Conservation (phyloP, 208 protist genomes). For the Leishmania amazonensis region DNA sequence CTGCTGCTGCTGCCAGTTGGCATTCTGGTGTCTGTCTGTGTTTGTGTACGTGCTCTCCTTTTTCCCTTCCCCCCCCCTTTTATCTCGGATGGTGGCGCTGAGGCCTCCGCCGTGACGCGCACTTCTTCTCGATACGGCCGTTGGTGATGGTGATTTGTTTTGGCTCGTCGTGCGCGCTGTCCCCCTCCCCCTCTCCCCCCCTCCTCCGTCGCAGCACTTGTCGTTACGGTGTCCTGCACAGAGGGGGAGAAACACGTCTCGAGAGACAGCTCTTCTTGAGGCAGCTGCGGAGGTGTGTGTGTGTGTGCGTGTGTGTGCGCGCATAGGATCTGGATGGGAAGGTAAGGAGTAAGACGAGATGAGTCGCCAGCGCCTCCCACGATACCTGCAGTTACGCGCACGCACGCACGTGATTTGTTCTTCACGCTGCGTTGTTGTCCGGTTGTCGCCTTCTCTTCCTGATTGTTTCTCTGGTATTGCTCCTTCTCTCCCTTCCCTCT, state of each 20-base stretch:
- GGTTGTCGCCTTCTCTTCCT: not conserved
- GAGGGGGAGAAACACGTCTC: not conserved
- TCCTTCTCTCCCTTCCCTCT: not conserved
- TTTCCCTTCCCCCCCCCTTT: not conserved
- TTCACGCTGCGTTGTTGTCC: not conserved
- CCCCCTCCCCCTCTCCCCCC: not conserved
- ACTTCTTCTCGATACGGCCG: not conserved
- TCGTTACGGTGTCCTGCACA: not conserved
- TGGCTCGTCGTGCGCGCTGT: not conserved
- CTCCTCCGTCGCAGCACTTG: not conserved
- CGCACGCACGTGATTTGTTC: not conserved
- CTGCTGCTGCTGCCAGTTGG: not conserved
- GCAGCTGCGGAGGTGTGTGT: not conserved
- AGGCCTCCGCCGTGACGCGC: not conserved
- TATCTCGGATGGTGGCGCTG: not conserved
- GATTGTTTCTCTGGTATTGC: not conserved
- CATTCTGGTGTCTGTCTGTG: not conserved
- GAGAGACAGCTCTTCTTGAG: not conserved
- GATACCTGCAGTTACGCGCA: not conserved
- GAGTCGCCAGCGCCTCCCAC: not conserved
- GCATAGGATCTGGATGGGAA: not conserved
- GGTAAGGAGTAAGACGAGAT: not conserved
- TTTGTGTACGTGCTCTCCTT: not conserved
- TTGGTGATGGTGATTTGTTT: not conserved
- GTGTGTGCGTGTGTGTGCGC: not conserved